Evolutionary conservation across 768 basidiomycete species (phyloP).

Genomic region (Lactarius hatsudake): DNA sequence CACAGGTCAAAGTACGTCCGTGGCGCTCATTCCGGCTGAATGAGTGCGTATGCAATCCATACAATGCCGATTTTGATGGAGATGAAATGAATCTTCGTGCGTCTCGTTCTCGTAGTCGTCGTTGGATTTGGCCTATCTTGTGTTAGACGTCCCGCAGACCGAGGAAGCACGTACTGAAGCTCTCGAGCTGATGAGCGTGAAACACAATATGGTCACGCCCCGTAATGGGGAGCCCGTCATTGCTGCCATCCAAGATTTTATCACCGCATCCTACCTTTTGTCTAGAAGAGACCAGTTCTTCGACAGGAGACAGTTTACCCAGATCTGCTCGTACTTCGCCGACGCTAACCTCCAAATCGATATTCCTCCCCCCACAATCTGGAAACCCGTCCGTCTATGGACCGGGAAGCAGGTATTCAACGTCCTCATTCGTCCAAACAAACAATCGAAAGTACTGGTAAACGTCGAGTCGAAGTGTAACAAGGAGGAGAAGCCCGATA

Average conservation of each 20-base stretch:
- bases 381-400: constrained; percentile 92
- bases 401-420: constrained; percentile 99
- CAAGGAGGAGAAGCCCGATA: constrained; percentile 75
- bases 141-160: constrained; percentile 92
- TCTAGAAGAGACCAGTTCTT: constrained; percentile 92
- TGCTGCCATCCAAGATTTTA: constrained; percentile 99
- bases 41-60: constrained; percentile 98
- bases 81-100: constrained; percentile 99
- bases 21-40: constrained; percentile 98
- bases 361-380: constrained; percentile 90
- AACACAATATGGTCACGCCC: constrained; percentile 95
- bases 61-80: constrained; percentile 99
- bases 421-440: constrained; percentile 93
- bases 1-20: constrained; percentile 85
- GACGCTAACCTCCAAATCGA: constrained; percentile 93
- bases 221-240: constrained; percentile 99
- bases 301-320: constrained; percentile 91
- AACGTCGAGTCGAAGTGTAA: constrained; percentile 97
- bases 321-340: constrained; percentile 91
- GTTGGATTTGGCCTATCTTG: constrained; percentile 8
- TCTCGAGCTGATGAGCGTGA: constrained; percentile 94
- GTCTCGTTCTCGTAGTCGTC: constrained; percentile 33
- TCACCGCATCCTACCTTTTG: constrained; percentile 95
- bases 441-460: constrained; percentile 73
- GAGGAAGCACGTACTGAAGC: constrained; percentile 98